Percentiles rank a stretch among this genome's conserved stretches.
Conservation (phyloP, 345 rosid genomes). For the Noccaea caerulescens region DNA sequence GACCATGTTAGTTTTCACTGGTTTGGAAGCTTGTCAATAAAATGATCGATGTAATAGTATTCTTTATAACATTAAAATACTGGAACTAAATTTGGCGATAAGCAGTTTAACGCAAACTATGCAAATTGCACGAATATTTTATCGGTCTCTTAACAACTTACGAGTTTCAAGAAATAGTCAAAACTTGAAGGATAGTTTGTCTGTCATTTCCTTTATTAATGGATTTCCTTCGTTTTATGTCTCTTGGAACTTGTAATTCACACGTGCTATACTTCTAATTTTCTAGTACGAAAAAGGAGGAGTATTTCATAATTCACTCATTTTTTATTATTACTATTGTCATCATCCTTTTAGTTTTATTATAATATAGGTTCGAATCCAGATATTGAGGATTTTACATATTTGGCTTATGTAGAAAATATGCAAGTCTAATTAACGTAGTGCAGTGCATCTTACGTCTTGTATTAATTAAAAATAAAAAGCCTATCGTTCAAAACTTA, state of each 20-base stretch:
- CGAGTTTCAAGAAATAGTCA: conserved; percentile 26
- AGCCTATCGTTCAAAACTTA: not conserved
- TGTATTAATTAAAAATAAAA: conserved; percentile 1
- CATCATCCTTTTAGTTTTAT: not conserved
- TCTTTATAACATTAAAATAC: not conserved
- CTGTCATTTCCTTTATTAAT: conserved; percentile 26
- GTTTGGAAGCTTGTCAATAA: not conserved
- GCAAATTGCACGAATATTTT: conserved; percentile 17
- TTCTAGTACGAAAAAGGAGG: not conserved
- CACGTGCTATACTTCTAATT: conserved; percentile 22
- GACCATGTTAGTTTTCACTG: not conserved
- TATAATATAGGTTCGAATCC: conserved; percentile 20
- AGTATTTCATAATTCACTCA: not conserved
- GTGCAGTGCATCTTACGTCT: conserved; percentile 26
- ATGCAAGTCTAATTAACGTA: conserved; percentile 1
- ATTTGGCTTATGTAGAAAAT: not conserved
- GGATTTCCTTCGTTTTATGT: conserved; percentile 4
- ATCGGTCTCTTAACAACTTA: conserved; percentile 7
- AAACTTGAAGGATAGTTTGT: conserved; percentile 27
- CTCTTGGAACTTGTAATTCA: conserved; percentile 26
- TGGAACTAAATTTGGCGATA: not conserved
- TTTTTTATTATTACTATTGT: not conserved
- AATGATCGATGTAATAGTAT: not conserved
- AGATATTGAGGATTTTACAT: conserved; percentile 28
- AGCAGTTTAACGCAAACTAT: conserved; percentile 1